Evolutionary conservation across 768 basidiomycete genomes (phyloP), one percentile per base, ranked within the genome.

Genomic region (Boletales sp.): DNA sequence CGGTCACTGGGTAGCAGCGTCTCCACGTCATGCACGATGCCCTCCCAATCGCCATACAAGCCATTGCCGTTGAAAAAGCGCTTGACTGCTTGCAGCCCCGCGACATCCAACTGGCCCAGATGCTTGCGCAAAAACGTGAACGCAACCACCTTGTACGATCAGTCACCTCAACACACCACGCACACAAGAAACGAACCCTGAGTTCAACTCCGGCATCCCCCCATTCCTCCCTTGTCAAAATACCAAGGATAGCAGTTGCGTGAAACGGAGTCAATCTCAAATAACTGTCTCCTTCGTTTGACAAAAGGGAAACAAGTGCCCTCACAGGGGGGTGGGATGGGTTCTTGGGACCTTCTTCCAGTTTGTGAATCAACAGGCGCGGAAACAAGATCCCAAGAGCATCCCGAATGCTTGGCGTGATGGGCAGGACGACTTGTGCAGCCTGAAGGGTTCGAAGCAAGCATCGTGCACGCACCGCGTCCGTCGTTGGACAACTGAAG

Each of bases 301-400:
- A 55, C 52, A 68, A 55, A 40, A 67, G 45, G 39, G 57, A 63
- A 32, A 40, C 19, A 35, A 66, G 49, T n/a, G 40, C 54, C 40
- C 17, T 47, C 42, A 37, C 40, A 21, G 52, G 50, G 29, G 53
- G 60, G 40, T 43, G 32, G 30, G 62, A 58, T 40, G 53, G 31
- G 43, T 50, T 56, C 29, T 62, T 67, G 17, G 74, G 68, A 2
- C 74, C 74, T 35, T 73, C 69, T 45, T 73, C 67, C 36, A 87
- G 60, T 45, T 77, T 74, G 40, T 72, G 65, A 21, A 65, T 50
- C 46, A 66, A 27, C 38, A 62, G 52, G 18, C 56, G 56, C 38
- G 60, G 43, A 34, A 62, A 61, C 53, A 51, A 69, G 60, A 14
- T 60, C 60, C 61, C 67, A 63, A 58, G 71, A 65, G 40, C 63